phyloP scores from a whole-genome alignment of 129 eudicot genomes.

The Rutidosis leptorrhynchoides region DNA sequence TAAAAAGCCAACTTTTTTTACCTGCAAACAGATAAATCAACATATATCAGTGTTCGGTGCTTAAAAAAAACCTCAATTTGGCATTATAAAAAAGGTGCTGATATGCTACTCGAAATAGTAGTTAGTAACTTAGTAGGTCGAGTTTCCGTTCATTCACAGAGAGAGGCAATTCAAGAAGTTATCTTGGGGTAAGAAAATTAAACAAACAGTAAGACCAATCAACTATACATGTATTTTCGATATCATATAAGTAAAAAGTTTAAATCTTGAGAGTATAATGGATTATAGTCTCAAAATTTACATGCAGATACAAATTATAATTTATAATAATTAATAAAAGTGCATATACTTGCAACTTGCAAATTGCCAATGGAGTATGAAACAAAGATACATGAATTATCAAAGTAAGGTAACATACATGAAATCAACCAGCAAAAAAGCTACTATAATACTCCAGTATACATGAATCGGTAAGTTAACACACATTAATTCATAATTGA shows the following conservation, averaged over 20 bases:
- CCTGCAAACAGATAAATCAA: slow-evolving; percentile 23
- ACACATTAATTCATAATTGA: no score
- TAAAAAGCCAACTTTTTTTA: slow-evolving; percentile 9
- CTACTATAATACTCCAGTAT: no score
- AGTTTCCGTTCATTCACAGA: neutral
- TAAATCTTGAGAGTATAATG: neutral
- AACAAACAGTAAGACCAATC: no score
- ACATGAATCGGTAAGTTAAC: no score
- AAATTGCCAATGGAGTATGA: neutral
- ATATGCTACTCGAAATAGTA: no score
- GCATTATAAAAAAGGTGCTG: neutral
- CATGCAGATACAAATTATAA: neutral
- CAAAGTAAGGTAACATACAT: neutral
- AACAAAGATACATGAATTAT: neutral
- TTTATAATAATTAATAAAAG: neutral
- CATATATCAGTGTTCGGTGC: neutral
- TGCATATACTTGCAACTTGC: neutral
- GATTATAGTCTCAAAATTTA: neutral
- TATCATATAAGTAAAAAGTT: neutral
- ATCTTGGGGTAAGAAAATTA: no score
- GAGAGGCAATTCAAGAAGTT: no score
- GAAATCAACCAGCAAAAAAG: no score
- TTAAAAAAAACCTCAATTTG: slow-evolving; percentile 6
- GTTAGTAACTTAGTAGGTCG: no score
- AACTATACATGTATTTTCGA: neutral